A percentile compares a stretch with the other conserved stretches of the same genome.
Evolutionary conservation across 331 rosid species (phyloP).

Genomic region (Pyrus hybrid): DNA sequence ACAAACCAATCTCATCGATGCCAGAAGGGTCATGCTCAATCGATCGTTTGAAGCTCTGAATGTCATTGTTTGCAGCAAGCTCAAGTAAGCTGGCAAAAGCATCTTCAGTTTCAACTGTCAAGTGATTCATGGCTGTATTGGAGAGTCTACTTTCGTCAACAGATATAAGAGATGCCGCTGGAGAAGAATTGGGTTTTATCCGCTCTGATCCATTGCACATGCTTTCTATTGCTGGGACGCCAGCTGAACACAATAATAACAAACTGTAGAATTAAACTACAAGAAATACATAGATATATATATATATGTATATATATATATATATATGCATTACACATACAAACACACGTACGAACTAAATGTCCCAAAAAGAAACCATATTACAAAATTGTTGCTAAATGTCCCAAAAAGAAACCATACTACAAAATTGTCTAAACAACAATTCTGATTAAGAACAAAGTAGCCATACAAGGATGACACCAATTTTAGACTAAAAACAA

Average conservation of each 20-base stretch:
- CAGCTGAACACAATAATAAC: background rate
- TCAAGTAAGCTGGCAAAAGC: constrained; percentile 73
- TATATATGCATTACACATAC: background rate
- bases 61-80: constrained; percentile 76
- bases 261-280: background rate
- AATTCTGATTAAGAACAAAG: background rate
- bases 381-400: background rate
- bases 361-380: background rate
- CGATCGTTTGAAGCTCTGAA: constrained; percentile 53
- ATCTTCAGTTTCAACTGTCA: constrained; percentile 72
- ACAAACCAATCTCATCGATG: constrained; percentile 70
- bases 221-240: constrained; percentile 28
- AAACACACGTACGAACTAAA: background rate
- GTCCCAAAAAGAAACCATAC: background rate
- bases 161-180: constrained; percentile 5
- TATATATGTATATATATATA: too few relatives aligned
- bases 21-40: constrained; percentile 62
- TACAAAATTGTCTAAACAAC: background rate
- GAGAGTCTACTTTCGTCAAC: constrained; percentile 9
- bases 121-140: constrained; percentile 54
- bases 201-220: constrained; percentile 51
- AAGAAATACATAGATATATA: background rate
- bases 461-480: background rate
- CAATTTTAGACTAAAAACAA: background rate
- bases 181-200: constrained; percentile 19